These are phyloP conservation scores for Paraphysoderma sedebokerense DNA, from an alignment of 371 early-diverging fungal genomes.

Conservation along the genomic window DNA sequence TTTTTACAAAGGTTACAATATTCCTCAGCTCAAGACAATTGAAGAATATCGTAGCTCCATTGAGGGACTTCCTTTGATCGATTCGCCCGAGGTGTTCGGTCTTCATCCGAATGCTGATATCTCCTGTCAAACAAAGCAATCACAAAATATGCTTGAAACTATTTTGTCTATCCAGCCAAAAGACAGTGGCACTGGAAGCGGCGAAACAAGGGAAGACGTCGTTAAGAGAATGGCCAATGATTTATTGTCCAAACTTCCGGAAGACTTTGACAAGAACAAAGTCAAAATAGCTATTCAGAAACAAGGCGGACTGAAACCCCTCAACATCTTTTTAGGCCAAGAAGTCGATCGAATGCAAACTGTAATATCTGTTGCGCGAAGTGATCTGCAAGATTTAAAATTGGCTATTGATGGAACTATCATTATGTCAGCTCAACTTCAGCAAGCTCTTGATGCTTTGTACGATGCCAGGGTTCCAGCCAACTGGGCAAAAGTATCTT, in stretches of 20 bases:
- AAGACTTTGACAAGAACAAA: conserved; percentile 31
- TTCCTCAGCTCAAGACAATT: conserved; percentile 32
- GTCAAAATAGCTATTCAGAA: conserved; percentile 19
- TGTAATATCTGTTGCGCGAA: conserved; percentile 22
- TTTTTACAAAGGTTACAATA: conserved; percentile 36
- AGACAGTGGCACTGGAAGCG: conserved; percentile 26
- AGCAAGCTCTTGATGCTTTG: conserved; percentile 32
- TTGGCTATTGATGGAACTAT: conserved; percentile 41
- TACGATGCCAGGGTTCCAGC: conserved; percentile 33
- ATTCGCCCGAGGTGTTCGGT: conserved; percentile 39
- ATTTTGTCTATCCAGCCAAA: conserved; percentile 46
- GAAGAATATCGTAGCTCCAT: conserved; percentile 35
- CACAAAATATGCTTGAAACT: conserved; percentile 33
- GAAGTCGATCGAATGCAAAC: conserved; percentile 38
- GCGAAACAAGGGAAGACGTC: conserved; percentile 37
- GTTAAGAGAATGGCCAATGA: conserved; percentile 36
- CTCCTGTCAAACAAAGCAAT: conserved; percentile 32
- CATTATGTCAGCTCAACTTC: conserved; percentile 24
- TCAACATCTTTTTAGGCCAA: conserved; percentile 36
- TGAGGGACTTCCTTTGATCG: conserved; percentile 27
- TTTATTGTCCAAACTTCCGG: conserved; percentile 30
- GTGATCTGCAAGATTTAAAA: conserved; percentile 28
- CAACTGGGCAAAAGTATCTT: conserved; percentile 31
- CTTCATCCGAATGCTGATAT: conserved; percentile 47
- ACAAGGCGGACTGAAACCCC: conserved; percentile 33